Base-by-base conservation (phyloP, 371 early-diverging fungal species). In the Mucor plumbeus region DNA sequence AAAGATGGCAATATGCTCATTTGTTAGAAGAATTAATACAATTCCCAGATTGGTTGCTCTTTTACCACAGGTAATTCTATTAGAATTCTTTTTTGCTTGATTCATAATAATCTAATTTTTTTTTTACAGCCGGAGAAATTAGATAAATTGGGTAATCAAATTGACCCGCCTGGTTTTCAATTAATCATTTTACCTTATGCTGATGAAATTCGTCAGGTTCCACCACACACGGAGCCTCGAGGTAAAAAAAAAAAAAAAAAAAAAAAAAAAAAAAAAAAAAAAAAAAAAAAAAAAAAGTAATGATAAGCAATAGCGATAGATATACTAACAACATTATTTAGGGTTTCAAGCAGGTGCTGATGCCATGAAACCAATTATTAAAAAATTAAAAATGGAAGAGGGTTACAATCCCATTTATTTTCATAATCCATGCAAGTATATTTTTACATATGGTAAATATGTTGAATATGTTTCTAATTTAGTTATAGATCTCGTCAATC, bases 161-260 rank as follows among this genome's bases (percentile, higher is more conserved):
- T 81, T 14, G 73, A 71, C 10, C 88, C 88, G 2, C 84, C 85
- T 31, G 92, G 92, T 4, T 82, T 91, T 43, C 83, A 90, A 63
- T 55, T 90, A 39, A 72, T 90, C 43, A 76, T 74, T 31, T 69
- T 92, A 34, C 92, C 92, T 14, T 92, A 86, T 81, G 86, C 81
- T 17, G 92, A 92, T 64, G 92, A 92, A 67, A 74, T 88, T 31
- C 79, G 92, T 15, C 69, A 73, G 26, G 56, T 83, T 14, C 83
- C 84, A 33, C 79, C 75, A 31, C 53, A 53, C 53, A 26, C 53
- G 31, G 53, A 53, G 26, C 47, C 61, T 8, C 64, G 67, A 14
- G 50, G 76, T 77, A 57, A 68, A 62, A 19, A 62, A 10, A 44
- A 6, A 47, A 13, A 48, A 15, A 43, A 6, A 47, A 13, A 48